Percentiles rank a stretch among this genome's conserved stretches.
Evolutionary conservation across 108 stramenopile species (phyloP).

Genomic region (Pseudonitzschia multistriata): DNA sequence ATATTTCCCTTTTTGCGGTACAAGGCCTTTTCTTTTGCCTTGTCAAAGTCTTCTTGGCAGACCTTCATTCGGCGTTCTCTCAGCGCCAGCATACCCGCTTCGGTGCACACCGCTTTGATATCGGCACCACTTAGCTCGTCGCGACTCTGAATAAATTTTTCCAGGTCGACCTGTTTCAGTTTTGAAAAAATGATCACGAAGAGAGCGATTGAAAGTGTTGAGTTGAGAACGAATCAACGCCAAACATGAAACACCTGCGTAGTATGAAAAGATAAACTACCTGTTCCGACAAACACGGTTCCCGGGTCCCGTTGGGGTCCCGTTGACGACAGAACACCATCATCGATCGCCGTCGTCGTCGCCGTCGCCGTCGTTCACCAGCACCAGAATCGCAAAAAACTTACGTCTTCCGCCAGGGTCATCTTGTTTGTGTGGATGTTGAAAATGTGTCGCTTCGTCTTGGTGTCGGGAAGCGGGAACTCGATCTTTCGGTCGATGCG

Average conservation of each 20-base stretch:
- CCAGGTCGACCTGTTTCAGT: conserved; percentile 72
- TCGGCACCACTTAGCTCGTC: conserved; percentile 99
- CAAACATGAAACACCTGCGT: not conserved
- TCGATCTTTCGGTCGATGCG: conserved; percentile 99
- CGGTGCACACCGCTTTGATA: conserved; percentile 98
- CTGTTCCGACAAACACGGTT: not conserved
- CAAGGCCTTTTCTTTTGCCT: conserved; percentile 99
- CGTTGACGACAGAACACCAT: no score
- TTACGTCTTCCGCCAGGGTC: conserved; percentile 92
- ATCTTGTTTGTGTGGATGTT: conserved; percentile 95
- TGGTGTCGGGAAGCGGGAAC: conserved; percentile 97
- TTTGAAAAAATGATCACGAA: no score
- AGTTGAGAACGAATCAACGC: not conserved
- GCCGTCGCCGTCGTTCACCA: not conserved
- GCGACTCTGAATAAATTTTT: conserved; percentile 96
- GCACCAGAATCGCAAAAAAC: not conserved
- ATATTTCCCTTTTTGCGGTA: conserved; percentile 99
- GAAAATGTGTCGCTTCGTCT: conserved; percentile 98
- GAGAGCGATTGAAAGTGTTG: not conserved
- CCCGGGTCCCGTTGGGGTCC: no score
- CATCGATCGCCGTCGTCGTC: no score
- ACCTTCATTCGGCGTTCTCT: conserved; percentile 99
- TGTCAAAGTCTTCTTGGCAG: conserved; percentile 94
- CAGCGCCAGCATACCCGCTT: conserved; percentile 98
- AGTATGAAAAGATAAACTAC: not conserved